Conservation (phyloP, 257 asterid genomes). For the Solanum stenotomum region DNA sequence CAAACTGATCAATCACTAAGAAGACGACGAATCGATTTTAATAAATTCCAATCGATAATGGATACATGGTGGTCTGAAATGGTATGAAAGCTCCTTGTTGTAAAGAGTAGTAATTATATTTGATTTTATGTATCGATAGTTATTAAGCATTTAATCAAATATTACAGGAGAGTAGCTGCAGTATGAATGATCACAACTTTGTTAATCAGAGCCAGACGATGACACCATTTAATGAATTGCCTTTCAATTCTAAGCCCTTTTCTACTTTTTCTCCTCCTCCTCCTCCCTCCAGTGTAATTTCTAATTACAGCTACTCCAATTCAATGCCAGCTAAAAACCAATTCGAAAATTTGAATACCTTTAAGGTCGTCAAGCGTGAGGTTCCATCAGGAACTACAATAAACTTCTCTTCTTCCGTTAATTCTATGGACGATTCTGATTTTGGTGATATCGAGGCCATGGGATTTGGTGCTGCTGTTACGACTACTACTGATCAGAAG, state of each 20-base stretch:
- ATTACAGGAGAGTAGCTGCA: neutral
- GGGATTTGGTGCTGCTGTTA: neutral
- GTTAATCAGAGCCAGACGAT: neutral
- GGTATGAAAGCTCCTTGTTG: neutral
- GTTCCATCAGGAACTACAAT: neutral
- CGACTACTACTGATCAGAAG: neutral
- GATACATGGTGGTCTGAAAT: slow-evolving; percentile 11
- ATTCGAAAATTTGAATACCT: neutral
- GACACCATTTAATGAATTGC: neutral
- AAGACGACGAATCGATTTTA: neutral
- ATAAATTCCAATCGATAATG: neutral
- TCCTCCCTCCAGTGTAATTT: neutral
- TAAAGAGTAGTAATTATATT: neutral
- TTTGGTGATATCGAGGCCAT: neutral
- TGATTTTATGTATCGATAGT: neutral
- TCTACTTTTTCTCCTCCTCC: neutral
- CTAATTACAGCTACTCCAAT: neutral
- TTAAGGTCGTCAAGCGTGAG: neutral
- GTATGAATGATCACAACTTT: neutral
- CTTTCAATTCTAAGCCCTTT: neutral
- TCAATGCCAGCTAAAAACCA: neutral
- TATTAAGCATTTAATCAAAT: neutral
- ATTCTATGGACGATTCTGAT: neutral
- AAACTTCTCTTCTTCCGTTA: neutral
- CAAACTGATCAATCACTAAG: neutral